Evolutionary conservation across 2,329 filamentous ascomycete species (phyloP).

Genomic region (Fonsecaea multimorphosa): DNA sequence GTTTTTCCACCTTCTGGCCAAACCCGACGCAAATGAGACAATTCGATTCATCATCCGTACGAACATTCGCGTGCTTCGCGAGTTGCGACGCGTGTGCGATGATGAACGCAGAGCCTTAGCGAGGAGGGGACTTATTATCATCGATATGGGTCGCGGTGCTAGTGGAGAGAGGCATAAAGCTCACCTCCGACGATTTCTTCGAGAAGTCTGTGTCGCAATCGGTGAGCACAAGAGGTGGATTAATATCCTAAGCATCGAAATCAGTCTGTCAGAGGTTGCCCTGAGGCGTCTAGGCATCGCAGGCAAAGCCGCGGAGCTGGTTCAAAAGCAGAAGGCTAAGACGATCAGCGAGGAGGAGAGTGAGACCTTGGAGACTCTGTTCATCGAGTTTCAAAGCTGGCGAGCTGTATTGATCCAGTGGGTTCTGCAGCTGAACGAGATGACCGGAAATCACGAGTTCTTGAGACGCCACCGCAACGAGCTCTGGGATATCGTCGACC

Average conservation of each 20-base stretch:
- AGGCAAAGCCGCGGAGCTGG: neutral
- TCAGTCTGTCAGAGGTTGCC: neutral
- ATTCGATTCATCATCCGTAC: conserved; percentile 11
- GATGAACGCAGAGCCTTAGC: neutral
- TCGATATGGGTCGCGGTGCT: neutral
- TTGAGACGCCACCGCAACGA: conserved; percentile 16
- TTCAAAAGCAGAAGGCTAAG: neutral
- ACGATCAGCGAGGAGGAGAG: neutral
- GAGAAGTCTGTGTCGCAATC: neutral
- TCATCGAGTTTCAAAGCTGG: neutral
- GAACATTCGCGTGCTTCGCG: conserved; percentile 13
- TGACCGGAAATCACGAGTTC: conserved; percentile 12
- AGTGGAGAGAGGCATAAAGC: neutral
- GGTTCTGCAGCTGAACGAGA: conserved; percentile 1
- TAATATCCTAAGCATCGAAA: neutral
- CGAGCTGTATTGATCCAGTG: neutral
- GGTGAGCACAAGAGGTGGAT: conserved; percentile 6
- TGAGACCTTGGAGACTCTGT: neutral
- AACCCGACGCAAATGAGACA: conserved; percentile 3
- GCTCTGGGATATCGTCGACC: conserved; percentile 22
- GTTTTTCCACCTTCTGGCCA: conserved; percentile 5
- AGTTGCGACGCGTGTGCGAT: neutral
- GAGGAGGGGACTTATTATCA: neutral
- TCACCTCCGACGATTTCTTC: neutral
- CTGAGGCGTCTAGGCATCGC: conserved; percentile 1